Evolutionary conservation across 169 alveolate genomes (phyloP), one percentile per base, ranked within the genome.

Genomic region (Eimeria falciformis): DNA sequence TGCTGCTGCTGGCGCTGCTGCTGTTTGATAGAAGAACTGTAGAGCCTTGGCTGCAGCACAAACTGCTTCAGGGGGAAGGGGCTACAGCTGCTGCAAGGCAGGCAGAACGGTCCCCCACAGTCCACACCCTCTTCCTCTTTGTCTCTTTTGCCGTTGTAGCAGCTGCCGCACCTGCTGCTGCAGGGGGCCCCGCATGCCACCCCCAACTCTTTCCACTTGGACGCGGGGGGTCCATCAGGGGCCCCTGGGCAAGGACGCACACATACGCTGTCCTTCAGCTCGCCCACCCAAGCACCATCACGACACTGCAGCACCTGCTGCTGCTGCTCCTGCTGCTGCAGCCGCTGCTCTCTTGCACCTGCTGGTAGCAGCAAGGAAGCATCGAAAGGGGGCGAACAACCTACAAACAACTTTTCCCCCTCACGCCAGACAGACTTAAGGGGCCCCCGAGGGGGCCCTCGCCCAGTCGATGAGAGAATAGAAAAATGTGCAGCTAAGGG

Each of bases 181-280:
- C 96, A 94, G 78, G 94, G 65, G 45, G 95, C 97, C 25, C 97
- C 97, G 77, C 97, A 95, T 43, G 81, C 96, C 23, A 94, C 93
- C 1, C 96, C 96, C 94, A 75, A 83, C 68, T 95, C 97, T 25
- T 75, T 95, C 50, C 96, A 96, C 43, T 94, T 91, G 5, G 69
- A 12, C 40, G 45, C 87, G 25, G 87, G 46, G 27, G 40, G 87
- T 7, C 68, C 68, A 5, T 68, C 87, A 9, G 87, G 68, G 45
- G n/a, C 27, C 33, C 71, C 87, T 27, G 87, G 87, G 68, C 87
- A 77, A 25, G 5, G 87, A 45, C 87, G 33, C 46, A 77, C 87
- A 50, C 87, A 77, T 43, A 77, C 47, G 37, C 47, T 68, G 3
- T 77, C 68, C 17, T 17, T 45, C 0, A 77, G 68, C 14, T 77